phyloP scores from a whole-genome alignment of 2,329 filamentous ascomycete genomes.

The Talaromyces sp. region DNA sequence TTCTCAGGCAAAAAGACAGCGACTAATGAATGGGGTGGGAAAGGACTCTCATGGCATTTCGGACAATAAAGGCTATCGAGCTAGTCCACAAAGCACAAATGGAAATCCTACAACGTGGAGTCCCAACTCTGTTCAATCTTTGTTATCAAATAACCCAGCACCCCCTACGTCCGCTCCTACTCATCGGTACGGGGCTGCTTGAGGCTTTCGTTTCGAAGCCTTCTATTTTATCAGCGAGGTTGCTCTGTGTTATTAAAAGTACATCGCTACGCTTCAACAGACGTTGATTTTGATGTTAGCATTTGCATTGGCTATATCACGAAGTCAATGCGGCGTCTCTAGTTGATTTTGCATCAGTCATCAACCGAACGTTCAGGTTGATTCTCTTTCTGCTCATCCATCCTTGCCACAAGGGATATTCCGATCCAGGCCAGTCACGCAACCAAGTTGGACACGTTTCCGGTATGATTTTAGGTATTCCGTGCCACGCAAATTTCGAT shows the following conservation, averaged over 20 bases:
- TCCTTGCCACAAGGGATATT: conserved; percentile 66
- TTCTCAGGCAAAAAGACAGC: conserved; percentile 28
- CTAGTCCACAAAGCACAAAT: conserved; percentile 1
- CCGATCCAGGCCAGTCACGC: conserved; percentile 61
- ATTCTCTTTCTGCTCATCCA: conserved; percentile 88
- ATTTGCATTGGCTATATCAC: neutral
- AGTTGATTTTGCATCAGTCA: neutral
- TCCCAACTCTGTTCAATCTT: conserved; percentile 10
- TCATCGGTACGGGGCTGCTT: conserved; percentile 8
- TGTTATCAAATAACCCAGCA: conserved; percentile 6
- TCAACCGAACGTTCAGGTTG: conserved; percentile 74
- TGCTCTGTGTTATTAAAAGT: neutral
- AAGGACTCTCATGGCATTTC: conserved; percentile 3
- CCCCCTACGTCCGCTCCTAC: conserved; percentile 5
- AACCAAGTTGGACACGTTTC: conserved; percentile 73
- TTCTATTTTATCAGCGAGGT: neutral
- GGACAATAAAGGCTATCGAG: conserved; percentile 4
- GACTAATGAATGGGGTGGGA: conserved; percentile 28
- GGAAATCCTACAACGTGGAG: conserved; percentile 9
- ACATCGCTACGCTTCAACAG: neutral
- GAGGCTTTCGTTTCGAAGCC: neutral
- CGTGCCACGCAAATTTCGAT: conserved; percentile 89
- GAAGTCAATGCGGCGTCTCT: neutral
- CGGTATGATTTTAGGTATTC: conserved; percentile 78
- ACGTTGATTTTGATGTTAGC: neutral